Conservation (phyloP, 2,329 filamentous ascomycete genomes). For the Cadophora sp. region DNA sequence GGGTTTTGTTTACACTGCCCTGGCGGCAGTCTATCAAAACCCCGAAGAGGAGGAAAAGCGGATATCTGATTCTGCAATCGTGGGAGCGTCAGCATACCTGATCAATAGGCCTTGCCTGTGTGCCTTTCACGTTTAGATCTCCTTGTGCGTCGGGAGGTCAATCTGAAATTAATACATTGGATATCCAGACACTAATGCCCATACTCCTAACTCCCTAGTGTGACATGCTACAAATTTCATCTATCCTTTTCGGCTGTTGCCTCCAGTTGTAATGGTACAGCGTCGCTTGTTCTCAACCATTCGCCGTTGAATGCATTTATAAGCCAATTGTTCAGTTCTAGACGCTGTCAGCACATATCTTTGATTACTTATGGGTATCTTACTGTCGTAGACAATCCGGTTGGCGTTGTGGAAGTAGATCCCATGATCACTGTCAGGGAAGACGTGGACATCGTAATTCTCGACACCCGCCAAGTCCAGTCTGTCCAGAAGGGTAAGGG, state of each 20-base stretch:
- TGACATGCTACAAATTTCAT: constrained; percentile 6
- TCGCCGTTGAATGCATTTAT: constrained; percentile 98
- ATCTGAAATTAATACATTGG: constrained; percentile 6
- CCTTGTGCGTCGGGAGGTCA: neutral
- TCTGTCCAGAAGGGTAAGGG: constrained; percentile 83
- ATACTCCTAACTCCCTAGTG: constrained; percentile 7
- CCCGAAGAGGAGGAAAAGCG: neutral
- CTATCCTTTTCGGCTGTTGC: constrained; percentile 29
- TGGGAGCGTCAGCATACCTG: neutral
- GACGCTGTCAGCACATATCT: constrained; percentile 43
- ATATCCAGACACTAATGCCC: neutral
- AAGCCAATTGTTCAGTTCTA: constrained; percentile 87
- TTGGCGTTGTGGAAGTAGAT: constrained; percentile 97
- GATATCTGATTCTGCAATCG: neutral
- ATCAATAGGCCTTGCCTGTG: neutral
- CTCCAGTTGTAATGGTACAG: constrained; percentile 42
- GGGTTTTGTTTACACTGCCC: neutral
- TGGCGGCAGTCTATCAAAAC: neutral
- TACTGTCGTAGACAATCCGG: constrained; percentile 89
- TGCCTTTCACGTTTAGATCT: neutral
- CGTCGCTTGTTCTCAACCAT: constrained; percentile 66
- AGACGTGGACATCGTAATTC: constrained; percentile 97
- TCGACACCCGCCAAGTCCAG: constrained; percentile 81
- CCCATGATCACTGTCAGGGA: constrained; percentile 93
- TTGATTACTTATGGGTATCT: constrained; percentile 49